phyloP scores from a whole-genome alignment of 1,284 basidiomycete species.

The Neolentinus lepideus region DNA sequence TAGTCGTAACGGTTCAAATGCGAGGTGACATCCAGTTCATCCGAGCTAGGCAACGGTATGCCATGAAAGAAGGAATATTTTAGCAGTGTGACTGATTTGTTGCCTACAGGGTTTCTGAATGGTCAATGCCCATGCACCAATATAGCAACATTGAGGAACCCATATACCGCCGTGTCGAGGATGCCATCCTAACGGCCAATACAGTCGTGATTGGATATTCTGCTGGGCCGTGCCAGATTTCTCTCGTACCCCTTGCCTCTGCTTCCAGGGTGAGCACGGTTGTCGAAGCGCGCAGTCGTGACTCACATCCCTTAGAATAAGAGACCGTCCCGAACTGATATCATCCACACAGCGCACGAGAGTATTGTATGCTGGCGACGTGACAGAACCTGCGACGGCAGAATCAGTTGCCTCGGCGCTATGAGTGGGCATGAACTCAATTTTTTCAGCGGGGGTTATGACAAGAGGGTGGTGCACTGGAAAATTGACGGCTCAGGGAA shows the following conservation, averaged over 20 bases:
- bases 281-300: background rate
- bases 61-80: constrained; percentile 5
- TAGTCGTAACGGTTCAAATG: constrained; percentile 42
- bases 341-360: constrained; percentile 17
- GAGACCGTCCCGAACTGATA: constrained; percentile 21
- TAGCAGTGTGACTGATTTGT: constrained; percentile 10
- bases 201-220: constrained; percentile 37
- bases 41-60: constrained; percentile 25
- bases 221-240: constrained; percentile 27
- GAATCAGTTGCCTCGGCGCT: constrained; percentile 31
- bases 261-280: constrained; percentile 1
- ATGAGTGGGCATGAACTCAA: constrained; percentile 23
- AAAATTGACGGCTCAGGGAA: constrained; percentile 15
- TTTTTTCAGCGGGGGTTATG: constrained; percentile 38
- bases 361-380: constrained; percentile 12
- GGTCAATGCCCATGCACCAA: constrained; percentile 44
- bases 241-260: constrained; percentile 26
- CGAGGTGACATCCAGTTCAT: constrained; percentile 44
- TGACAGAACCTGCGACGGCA: constrained; percentile 19
- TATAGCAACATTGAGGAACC: too few species aligned
- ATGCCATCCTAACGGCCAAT: constrained; percentile 28
- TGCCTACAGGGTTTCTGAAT: constrained; percentile 25
- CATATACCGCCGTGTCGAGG: constrained; percentile 28
- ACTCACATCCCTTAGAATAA: constrained; percentile 10
- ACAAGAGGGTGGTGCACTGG: constrained; percentile 34